Base-by-base conservation (phyloP, 2,329 filamentous ascomycete species). In the Calonectria hawksworthii region DNA sequence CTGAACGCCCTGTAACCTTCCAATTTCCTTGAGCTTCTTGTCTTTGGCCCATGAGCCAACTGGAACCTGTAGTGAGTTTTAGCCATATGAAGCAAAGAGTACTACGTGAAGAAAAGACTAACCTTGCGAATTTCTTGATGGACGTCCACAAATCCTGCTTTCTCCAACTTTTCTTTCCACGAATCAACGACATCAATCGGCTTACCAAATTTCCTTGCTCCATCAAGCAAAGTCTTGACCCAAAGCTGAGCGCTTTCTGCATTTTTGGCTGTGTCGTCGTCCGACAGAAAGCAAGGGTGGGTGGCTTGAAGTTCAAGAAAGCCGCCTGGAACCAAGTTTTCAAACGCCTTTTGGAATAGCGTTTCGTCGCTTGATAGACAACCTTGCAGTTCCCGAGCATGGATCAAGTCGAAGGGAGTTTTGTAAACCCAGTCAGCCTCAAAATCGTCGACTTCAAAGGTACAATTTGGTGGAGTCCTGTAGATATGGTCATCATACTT, bases 41-140 rank as follows among this genome's bases (percentile, higher is more conserved):
- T 77, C 70, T 8, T 65, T 72, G 0, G 75, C 72, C 75, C 75
- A 77, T 8, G 54, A 47, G 0, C 75, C 75, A 36, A 76, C 76
- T 0, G 75, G 75, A 0, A 75, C 44, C 76, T 71, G 34, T 3
- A n/a, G 14, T 21, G 34, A 18, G 16, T n/a, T 44, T 3, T 54
- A 30, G 38, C 34, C 23, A n/a, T 6, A 16, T n/a, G 16, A 28
- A 23, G 7, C 21, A 26, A 28, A 9, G 11, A 16, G 14, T 2
- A 11, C 21, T 16, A 16, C 9, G 9, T 23, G 36, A 5, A 30
- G 28, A 38, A 1, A 0, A n/a, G 18, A 26, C 54, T 18, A 44
- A 68, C 70, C 70, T 73, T 73, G 44, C 16, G 64, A 4, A 68
- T 64, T 28, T 68, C 70, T 52, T 73, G n/a, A 10, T 73, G 30